A percentile compares a stretch with the other conserved stretches of the same genome.
These are phyloP conservation scores for Coniosporium tulheliwenetii DNA, from an alignment of 2,329 filamentous ascomycete species.

Conservation along the genomic window DNA sequence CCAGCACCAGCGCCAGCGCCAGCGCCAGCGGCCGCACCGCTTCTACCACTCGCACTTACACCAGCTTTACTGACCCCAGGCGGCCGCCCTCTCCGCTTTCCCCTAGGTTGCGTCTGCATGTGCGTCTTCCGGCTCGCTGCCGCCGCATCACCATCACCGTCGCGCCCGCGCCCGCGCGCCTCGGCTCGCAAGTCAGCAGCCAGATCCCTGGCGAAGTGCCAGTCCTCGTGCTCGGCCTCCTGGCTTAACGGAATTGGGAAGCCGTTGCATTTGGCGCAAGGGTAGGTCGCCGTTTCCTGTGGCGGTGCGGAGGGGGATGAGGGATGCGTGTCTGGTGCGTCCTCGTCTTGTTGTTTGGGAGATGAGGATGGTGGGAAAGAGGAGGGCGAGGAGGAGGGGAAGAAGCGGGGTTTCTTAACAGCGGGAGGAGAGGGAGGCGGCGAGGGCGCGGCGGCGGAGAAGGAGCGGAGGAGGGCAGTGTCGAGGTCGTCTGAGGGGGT, in stretches of 20 bases:
- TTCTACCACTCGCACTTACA: too few species aligned
- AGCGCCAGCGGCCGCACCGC: too few species aligned
- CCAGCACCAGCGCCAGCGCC: conserved; percentile 4
- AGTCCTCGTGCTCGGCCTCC: conserved; percentile 70
- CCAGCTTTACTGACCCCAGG: too few species aligned
- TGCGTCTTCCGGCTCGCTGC: not conserved
- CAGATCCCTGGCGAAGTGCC: conserved; percentile 84
- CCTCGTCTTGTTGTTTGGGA: too few species aligned
- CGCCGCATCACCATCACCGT: conserved; percentile 8
- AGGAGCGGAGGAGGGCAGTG: not conserved
- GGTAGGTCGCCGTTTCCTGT: not conserved
- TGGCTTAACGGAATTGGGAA: conserved; percentile 40
- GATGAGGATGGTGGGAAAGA: too few species aligned
- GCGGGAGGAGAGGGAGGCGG: not conserved
- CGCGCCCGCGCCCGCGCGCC: conserved; percentile 1
- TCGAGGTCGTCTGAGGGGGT: not conserved
- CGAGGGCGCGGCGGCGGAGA: not conserved
- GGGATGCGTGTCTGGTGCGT: too few species aligned
- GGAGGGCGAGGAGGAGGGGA: too few species aligned
- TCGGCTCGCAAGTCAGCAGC: conserved; percentile 20
- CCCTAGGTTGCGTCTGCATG: too few species aligned
- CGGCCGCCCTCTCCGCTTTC: too few species aligned
- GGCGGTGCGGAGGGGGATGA: not conserved
- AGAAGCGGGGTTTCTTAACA: not conserved
- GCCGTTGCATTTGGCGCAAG: not conserved